Evolutionary conservation across 306 rosid species (phyloP).

Genomic region (Oemleria cerasiformis): DNA sequence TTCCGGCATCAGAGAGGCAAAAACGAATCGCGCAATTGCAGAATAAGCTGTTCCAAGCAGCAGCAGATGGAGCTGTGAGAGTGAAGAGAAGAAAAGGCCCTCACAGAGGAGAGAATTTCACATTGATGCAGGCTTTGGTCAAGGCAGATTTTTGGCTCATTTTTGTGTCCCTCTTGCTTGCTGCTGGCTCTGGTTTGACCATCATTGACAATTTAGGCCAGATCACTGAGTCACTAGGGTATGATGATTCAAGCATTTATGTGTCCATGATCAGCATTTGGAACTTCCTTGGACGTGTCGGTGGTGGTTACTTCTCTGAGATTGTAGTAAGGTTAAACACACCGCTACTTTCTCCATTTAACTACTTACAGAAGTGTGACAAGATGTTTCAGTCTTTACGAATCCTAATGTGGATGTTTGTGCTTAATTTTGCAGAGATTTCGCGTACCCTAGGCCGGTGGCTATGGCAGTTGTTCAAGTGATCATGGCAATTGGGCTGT

Average conservation of each 20-base stretch:
- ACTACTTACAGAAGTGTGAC: too few species aligned
- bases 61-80: conserved; percentile 55
- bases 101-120: conserved; percentile 75
- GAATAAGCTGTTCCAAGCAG: conserved; percentile 50
- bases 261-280: conserved; percentile 90
- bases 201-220: conserved; percentile 87
- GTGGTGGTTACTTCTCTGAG: conserved; percentile 94
- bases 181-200: conserved; percentile 86
- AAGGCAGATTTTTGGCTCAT: conserved; percentile 95
- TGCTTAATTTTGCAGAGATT: conserved; percentile 56
- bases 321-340: conserved; percentile 53
- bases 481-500: conserved; percentile 66
- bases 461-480: conserved; percentile 67
- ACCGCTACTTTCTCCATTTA: too few species aligned
- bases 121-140: conserved; percentile 71
- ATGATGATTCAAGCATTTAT: conserved; percentile 54
- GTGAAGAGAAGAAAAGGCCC: conserved; percentile 64
- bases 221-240: conserved; percentile 75
- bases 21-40: conserved; percentile 54
- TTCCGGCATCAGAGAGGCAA: conserved; percentile 54
- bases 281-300: conserved; percentile 96
- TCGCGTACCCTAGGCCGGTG: conserved; percentile 64
- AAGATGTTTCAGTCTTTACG: not conserved
- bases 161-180: conserved; percentile 63
- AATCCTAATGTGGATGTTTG: conserved; percentile 16